A percentile compares a stretch with the other conserved stretches of the same genome.
Conservation (phyloP, 768 basidiomycete species). For the Austroboletus festivus region DNA sequence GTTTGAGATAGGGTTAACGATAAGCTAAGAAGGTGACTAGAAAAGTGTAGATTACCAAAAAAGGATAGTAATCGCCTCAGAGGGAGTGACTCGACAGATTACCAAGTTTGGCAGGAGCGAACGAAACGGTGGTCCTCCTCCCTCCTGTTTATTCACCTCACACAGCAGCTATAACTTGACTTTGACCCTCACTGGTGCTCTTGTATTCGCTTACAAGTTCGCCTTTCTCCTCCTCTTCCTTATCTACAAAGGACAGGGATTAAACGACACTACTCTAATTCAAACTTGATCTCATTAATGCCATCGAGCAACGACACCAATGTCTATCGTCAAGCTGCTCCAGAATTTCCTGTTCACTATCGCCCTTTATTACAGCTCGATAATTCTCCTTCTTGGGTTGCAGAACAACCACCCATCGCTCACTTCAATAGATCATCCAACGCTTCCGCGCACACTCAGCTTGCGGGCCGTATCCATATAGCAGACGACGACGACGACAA, state of each 20-base stretch:
- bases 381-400: conserved; percentile 25
- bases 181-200: conserved; percentile 17
- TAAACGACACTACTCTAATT: conserved; percentile 12
- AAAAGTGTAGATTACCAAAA: conserved; percentile 13
- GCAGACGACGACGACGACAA: conserved; percentile 22
- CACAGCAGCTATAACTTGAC: conserved; percentile 21
- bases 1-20: too few species aligned
- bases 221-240: conserved; percentile 7
- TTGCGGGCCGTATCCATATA: conserved; percentile 10
- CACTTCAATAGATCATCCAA: conserved; percentile 10
- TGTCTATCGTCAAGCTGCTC: conserved; percentile 21
- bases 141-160: conserved; percentile 24
- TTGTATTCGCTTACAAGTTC: conserved; percentile 35
- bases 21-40: too few species aligned
- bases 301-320: conserved; percentile 25
- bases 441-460: conserved; percentile 6
- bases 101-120: conserved; percentile 11
- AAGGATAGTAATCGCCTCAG: conserved; percentile 6
- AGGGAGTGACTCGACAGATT: conserved; percentile 20
- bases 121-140: conserved; percentile 2
- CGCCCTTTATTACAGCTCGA: conserved; percentile 33
- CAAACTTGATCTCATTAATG: conserved; percentile 26
- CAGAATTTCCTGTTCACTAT: conserved; percentile 19
- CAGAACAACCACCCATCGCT: conserved; percentile 8
- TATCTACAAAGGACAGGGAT: conserved; percentile 22